Base-by-base conservation (phyloP, 225 moss, liverwort and hornwort species). In the Marchantia paleacea region DNA sequence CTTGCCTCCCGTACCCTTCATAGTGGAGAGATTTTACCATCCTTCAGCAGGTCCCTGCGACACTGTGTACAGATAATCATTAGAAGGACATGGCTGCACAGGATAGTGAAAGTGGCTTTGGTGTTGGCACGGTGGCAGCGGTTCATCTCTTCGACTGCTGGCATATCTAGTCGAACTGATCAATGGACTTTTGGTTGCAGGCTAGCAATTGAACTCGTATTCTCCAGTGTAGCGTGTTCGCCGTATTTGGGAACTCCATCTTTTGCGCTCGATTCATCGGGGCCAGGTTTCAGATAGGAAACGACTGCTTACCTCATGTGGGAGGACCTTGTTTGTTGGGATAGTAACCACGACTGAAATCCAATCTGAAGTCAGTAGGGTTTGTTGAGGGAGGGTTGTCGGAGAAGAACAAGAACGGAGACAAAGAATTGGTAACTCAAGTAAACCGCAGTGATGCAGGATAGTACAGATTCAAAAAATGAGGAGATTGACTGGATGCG, bases 401-500 rank as follows among this genome's bases (percentile, higher is more conserved):
- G 11, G 8, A 14, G 3, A 72, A 51, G 72, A 51, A 16, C 15
- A 16, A 25, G 12, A 48, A 49, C 39, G 60, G 60, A 60, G 64
- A 64, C 26, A 64, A 6, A n/a, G 64, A 64, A 64, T 9, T 26
- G 26, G 61, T n/a, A 64, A 9, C 26, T 25, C 2, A 30, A 39
- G 14, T 14, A 14, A 16, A 16, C 18, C 39, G 77, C 65, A 78
- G 78, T 64, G 24, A 78, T 78, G 78, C 78, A 78, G 47, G 78
- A 65, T n/a, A 78, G 22, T 25, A 52, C 64, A 50, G 78, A 78
- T 64, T 6, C 64, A 16, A 63, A 61, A 52, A 78, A 50, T 78
- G 65, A 66, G 49, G 78, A 62, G 60, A 61, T 61, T 16, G 76
- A 78, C 25, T 66, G 13, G 26, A 12, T 68, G 74, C 64, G 50